Percentiles rank a stretch among this genome's conserved stretches.
Evolutionary conservation across 306 rosid genomes (phyloP).

Genomic region (Prunus campanulata): DNA sequence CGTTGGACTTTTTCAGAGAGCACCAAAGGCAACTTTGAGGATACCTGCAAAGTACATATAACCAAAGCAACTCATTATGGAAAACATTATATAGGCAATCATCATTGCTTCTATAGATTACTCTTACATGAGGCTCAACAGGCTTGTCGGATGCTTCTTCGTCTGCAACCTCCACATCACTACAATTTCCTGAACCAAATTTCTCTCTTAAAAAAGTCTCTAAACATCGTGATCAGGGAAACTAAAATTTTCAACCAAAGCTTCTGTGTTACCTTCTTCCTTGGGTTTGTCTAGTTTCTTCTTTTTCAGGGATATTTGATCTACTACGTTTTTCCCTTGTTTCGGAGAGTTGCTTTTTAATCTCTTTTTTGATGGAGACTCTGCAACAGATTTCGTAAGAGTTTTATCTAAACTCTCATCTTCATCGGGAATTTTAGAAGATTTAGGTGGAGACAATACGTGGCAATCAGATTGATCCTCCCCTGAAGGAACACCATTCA

Average conservation of each 20-base stretch:
- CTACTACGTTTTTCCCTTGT: slow-evolving; percentile 29
- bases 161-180: slow-evolving; percentile 42
- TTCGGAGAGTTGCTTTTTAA: slow-evolving; percentile 26
- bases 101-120: slow-evolving; percentile 3
- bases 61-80: slow-evolving; percentile 23
- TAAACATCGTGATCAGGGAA: neutral
- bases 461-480: slow-evolving; percentile 31
- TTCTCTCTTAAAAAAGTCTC: slow-evolving; percentile 8
- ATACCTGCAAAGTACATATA: slow-evolving; percentile 53
- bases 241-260: slow-evolving; percentile 8
- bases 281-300: slow-evolving; percentile 37
- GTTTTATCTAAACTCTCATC: slow-evolving; percentile 19
- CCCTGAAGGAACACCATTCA: slow-evolving; percentile 27
- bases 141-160: slow-evolving; percentile 63
- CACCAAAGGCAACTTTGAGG: slow-evolving; percentile 83
- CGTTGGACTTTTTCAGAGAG: slow-evolving; percentile 87
- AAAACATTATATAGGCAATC: slow-evolving; percentile 18
- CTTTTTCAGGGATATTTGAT: slow-evolving; percentile 20
- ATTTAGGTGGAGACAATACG: slow-evolving; percentile 36
- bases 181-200: slow-evolving; percentile 39
- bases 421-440: slow-evolving; percentile 25
- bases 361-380: slow-evolving; percentile 31
- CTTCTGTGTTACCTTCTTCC: slow-evolving; percentile 40
- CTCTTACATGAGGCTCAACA: slow-evolving; percentile 58
- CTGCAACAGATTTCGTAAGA: slow-evolving; percentile 24